Conservation (phyloP, 306 rosid genomes). For the Cicer judaicum region DNA sequence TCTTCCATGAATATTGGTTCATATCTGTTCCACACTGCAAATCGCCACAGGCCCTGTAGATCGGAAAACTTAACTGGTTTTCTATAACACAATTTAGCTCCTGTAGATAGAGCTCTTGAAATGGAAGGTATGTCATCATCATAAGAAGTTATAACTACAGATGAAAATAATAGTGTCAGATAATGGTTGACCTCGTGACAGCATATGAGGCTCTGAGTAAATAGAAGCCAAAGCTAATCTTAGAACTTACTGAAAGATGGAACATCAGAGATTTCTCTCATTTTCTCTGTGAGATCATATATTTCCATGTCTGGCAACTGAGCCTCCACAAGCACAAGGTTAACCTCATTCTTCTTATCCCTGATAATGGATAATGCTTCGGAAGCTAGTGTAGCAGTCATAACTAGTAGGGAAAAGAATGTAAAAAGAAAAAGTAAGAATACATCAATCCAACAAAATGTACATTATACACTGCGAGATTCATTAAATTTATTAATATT, state of each 20-base stretch:
- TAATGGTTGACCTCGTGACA: not conserved
- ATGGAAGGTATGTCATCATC: slow-evolving; percentile 22
- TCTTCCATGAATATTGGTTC: not conserved
- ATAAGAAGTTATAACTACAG: slow-evolving; percentile 54
- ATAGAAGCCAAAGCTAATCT: slow-evolving; percentile 14
- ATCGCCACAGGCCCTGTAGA: slow-evolving; percentile 52
- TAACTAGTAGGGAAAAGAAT: slow-evolving; percentile 42
- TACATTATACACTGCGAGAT: slow-evolving; percentile 3
- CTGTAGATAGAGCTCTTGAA: slow-evolving; percentile 40
- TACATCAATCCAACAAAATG: slow-evolving; percentile 9
- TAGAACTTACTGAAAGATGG: slow-evolving; percentile 55
- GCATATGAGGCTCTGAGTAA: slow-evolving; percentile 16
- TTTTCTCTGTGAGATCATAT: slow-evolving; percentile 44
- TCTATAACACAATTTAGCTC: slow-evolving; percentile 42
- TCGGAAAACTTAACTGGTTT: slow-evolving; percentile 43
- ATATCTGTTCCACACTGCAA: slow-evolving; percentile 13
- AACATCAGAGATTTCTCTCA: slow-evolving; percentile 30
- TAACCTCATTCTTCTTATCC: slow-evolving; percentile 40
- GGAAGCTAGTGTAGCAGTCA: slow-evolving; percentile 46
- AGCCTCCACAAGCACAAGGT: slow-evolving; percentile 51
- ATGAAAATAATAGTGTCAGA: slow-evolving; percentile 10
- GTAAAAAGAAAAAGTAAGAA: not conserved
- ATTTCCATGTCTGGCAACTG: slow-evolving; percentile 53
- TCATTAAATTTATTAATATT: not conserved
- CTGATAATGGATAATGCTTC: slow-evolving; percentile 50